These are phyloP conservation scores for Fusarium stilboides DNA, from an alignment of 2,329 filamentous ascomycete species.

Conservation along the genomic window DNA sequence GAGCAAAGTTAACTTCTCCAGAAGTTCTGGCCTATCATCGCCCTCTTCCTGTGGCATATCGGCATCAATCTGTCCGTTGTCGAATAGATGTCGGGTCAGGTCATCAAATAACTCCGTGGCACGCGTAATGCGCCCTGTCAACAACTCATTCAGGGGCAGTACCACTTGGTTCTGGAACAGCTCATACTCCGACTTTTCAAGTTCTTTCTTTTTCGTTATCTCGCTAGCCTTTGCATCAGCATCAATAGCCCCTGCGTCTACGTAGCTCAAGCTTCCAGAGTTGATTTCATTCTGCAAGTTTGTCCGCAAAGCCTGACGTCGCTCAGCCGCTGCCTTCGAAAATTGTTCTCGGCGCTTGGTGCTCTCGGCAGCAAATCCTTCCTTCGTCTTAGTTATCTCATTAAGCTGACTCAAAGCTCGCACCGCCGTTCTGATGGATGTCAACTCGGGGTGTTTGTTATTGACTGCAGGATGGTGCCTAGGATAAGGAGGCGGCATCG, in stretches of 20 bases:
- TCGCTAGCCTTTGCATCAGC: conserved; percentile 81
- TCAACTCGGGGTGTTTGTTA: conserved; percentile 93
- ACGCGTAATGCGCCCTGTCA: conserved; percentile 81
- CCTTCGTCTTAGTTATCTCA: conserved; percentile 79
- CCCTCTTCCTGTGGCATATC: conserved; percentile 95
- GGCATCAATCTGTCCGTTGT: conserved; percentile 74
- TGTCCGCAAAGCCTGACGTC: conserved; percentile 75
- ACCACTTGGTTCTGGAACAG: conserved; percentile 86
- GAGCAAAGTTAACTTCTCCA: conserved; percentile 93
- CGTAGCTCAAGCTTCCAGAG: conserved; percentile 83
- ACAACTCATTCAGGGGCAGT: conserved; percentile 84
- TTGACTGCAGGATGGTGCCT: conserved; percentile 96
- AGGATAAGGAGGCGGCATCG: conserved; percentile 92
- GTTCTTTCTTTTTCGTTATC: conserved; percentile 77
- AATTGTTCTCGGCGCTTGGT: conserved; percentile 72
- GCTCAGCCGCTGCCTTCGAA: conserved; percentile 63
- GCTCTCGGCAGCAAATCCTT: conserved; percentile 70
- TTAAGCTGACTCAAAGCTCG: conserved; percentile 80
- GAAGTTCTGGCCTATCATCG: conserved; percentile 91
- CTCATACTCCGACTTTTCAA: conserved; percentile 86
- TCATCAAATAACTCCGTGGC: conserved; percentile 85
- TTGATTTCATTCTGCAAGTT: conserved; percentile 86
- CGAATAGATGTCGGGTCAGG: conserved; percentile 79
- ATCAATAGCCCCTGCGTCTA: conserved; percentile 86
- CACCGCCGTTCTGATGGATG: conserved; percentile 80